phyloP scores from a whole-genome alignment of 2,329 filamentous ascomycete genomes.

The Aotearoamyces nothofagi region DNA sequence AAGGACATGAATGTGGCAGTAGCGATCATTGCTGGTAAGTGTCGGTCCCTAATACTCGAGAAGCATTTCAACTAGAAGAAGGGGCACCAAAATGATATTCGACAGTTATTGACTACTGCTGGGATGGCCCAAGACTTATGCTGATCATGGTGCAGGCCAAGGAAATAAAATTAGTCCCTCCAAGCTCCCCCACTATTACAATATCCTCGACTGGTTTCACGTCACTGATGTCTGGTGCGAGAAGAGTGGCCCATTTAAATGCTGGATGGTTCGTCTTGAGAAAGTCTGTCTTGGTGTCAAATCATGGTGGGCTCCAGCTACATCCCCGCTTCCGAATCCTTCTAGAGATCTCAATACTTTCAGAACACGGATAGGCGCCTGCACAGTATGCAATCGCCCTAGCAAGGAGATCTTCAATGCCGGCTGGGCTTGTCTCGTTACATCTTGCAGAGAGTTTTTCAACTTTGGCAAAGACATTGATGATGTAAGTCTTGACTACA shows the following conservation, averaged over 20 bases:
- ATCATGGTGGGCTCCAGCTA: constrained; percentile 43
- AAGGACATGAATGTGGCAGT: constrained; percentile 32
- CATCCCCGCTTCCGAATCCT: constrained; percentile 15
- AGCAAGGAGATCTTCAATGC: constrained; percentile 25
- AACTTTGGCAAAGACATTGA: constrained; percentile 18
- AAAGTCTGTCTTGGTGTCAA: constrained; percentile 34
- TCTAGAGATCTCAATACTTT: constrained; percentile 12
- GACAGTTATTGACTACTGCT: neutral
- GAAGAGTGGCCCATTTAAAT: constrained; percentile 20
- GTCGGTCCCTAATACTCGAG: too few species aligned
- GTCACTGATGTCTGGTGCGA: constrained; percentile 57
- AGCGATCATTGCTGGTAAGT: constrained; percentile 36
- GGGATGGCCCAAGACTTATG: neutral
- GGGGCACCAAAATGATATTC: too few species aligned
- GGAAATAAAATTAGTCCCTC: constrained; percentile 31
- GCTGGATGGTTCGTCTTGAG: constrained; percentile 47
- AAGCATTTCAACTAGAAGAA: too few species aligned
- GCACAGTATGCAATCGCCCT: constrained; percentile 22
- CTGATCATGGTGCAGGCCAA: constrained; percentile 26
- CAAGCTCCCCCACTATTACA: constrained; percentile 40
- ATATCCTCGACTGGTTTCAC: constrained; percentile 53
- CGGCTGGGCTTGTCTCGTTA: constrained; percentile 44
- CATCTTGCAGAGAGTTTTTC: constrained; percentile 36
- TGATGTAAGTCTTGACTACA: constrained; percentile 29
- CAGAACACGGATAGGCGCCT: constrained; percentile 17